Evolutionary conservation across 768 basidiomycete genomes (phyloP), one percentile per base, ranked within the genome.

Genomic region (Plicaturopsis crispa): DNA sequence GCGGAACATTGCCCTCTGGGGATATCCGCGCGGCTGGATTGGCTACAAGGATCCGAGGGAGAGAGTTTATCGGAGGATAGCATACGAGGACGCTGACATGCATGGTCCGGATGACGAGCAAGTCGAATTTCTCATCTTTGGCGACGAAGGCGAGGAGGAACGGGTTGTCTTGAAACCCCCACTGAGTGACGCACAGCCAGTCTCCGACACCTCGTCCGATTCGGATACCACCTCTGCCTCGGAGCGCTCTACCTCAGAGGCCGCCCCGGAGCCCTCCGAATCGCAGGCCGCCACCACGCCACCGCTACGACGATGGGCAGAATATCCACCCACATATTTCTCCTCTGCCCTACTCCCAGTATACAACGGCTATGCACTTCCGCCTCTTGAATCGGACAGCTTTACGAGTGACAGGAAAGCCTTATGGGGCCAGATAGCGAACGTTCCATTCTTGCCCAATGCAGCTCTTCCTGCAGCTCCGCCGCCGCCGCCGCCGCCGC

Each of bases 21-120:
- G 85, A 0, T 88, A 86, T 51, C 85, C 85, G n/a, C 69, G 66
- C 11, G 85, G 85, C 0, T 88, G 83, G 81, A 51, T 69, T 16
- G 55, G 62, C 34, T 44, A 45, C 8, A 46, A 38, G 35, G 76
- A 87, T 51, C 85, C 84, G 5, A 67, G 66, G 39, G 63, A 73
- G 17, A 48, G 54, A 35, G 66, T 78, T 36, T 61, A 61, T 41
- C 54, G 56, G 24, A 63, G 67, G 19, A 80, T 87, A 24, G 50
- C 67, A 50, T 53, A 56, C 41, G 66, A 65, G 31, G 49, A 61
- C 41, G 53, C 55, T 34, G 48, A 42, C 7, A 35, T 33, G 3
- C 17, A 21, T 6, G 40, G 47, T 30, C 24, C 37, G 30, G 47
- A 48, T 6, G 49, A 49, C 12, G 31, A 26, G 30, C 55, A 20